A percentile compares a stretch with the other conserved stretches of the same genome.
Evolutionary conservation across 2,329 filamentous ascomycete genomes (phyloP).

Genomic region (Hymenoscyphus infarciens): DNA sequence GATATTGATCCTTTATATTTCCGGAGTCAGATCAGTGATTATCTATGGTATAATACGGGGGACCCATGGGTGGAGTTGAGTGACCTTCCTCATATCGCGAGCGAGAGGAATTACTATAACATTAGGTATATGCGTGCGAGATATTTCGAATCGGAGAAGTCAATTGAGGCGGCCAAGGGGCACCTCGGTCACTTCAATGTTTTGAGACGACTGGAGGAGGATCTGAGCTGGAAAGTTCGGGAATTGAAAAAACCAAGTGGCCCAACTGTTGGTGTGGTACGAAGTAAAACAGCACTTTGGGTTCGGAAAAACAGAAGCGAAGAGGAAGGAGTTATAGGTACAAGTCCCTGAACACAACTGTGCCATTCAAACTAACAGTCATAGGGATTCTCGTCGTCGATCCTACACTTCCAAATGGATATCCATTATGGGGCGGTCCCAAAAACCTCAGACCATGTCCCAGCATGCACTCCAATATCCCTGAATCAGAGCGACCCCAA

Average conservation of each 20-base stretch:
- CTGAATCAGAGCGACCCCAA: not conserved
- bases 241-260: slow-evolving; percentile 8
- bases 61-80: slow-evolving; percentile 11
- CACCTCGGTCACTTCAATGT: slow-evolving; percentile 16
- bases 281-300: slow-evolving; percentile 17
- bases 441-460: slow-evolving; percentile 9
- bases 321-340: slow-evolving; percentile 12
- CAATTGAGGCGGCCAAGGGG: slow-evolving; percentile 1
- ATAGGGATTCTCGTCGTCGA: slow-evolving; percentile 14
- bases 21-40: slow-evolving; percentile 10
- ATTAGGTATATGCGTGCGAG: slow-evolving; percentile 13
- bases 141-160: slow-evolving; percentile 13
- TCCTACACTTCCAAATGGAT: slow-evolving; percentile 9
- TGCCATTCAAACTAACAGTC: not conserved
- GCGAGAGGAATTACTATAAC: slow-evolving; percentile 12
- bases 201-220: slow-evolving; percentile 13
- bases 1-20: slow-evolving; percentile 13
- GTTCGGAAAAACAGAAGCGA: slow-evolving; percentile 9
- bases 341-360: not conserved
- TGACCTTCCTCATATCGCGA: slow-evolving; percentile 8
- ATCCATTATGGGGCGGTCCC: slow-evolving; percentile 12
- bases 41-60: slow-evolving; percentile 9
- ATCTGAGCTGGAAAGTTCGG: slow-evolving; percentile 12
- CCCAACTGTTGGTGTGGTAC: slow-evolving; percentile 12
- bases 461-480: not conserved